These are phyloP conservation scores for Wickerhamiella spandovensis DNA, from an alignment of 805 yeast species.

Conservation along the genomic window DNA sequence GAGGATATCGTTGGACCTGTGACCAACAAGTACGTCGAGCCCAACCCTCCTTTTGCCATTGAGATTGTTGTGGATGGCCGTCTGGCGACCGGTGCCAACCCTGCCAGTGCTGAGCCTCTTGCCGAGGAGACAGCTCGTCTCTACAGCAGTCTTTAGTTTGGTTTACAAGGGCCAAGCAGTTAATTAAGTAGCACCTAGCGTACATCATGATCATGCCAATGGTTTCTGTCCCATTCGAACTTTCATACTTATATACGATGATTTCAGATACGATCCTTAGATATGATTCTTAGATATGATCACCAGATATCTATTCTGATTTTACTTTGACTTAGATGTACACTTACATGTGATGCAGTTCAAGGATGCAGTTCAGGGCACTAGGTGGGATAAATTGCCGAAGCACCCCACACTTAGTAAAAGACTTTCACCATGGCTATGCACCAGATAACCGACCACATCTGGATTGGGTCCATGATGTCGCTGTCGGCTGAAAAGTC, in stretches of 20 bases:
- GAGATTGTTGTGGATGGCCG: constrained; percentile 39
- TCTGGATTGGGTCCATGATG: constrained; percentile 61
- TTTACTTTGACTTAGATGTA: no score
- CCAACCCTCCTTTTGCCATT: constrained; percentile 30
- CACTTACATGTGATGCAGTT: no score
- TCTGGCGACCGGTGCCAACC: constrained; percentile 54
- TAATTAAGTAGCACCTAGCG: no score
- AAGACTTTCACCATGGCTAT: constrained; percentile 23
- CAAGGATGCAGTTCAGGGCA: no score
- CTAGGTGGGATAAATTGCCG: no score
- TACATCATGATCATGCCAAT: no score
- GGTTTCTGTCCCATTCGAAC: no score
- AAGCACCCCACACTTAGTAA: neutral
- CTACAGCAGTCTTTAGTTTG: neutral
- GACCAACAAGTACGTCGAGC: constrained; percentile 35
- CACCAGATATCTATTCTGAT: no score
- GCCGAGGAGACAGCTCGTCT: constrained; percentile 29
- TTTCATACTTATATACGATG: no score
- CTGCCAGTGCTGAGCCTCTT: constrained; percentile 39
- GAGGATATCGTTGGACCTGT: constrained; percentile 26
- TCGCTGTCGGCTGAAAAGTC: constrained; percentile 46
- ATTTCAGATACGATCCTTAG: no score
- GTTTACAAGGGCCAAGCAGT: constrained; percentile 10
- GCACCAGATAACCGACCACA: constrained; percentile 61
- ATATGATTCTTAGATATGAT: no score